A percentile compares a stretch with the other conserved stretches of the same genome.
These are phyloP conservation scores for Cytospora piceicola DNA, from an alignment of 2,329 filamentous ascomycete genomes.

Conservation along the genomic window DNA sequence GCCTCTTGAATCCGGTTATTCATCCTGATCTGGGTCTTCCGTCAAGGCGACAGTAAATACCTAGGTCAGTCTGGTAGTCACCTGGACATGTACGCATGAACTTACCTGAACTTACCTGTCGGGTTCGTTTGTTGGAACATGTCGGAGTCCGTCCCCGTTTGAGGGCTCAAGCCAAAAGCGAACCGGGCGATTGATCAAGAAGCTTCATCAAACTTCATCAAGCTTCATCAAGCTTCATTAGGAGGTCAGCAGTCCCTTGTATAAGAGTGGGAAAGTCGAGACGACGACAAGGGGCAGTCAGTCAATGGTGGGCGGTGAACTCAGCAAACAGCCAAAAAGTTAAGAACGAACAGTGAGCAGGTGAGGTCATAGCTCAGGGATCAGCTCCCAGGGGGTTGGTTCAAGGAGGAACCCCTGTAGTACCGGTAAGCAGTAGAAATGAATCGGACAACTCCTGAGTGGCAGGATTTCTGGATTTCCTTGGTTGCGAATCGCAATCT, in stretches of 20 bases:
- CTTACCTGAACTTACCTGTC: background rate
- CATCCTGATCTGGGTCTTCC: background rate
- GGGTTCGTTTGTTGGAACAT: no score
- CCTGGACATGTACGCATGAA: background rate
- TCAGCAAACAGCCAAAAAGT: background rate
- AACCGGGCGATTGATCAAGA: background rate
- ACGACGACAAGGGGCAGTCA: background rate
- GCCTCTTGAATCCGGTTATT: background rate
- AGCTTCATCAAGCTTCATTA: background rate
- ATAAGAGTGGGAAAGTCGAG: background rate
- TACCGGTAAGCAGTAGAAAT: background rate
- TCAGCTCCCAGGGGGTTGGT: background rate
- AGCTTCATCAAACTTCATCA: background rate
- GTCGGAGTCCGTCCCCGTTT: background rate
- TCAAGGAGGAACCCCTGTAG: background rate
- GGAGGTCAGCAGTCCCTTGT: background rate
- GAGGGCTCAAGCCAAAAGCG: background rate
- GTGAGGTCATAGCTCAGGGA: constrained; percentile 5
- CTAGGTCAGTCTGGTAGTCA: no score
- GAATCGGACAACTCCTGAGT: constrained; percentile 1
- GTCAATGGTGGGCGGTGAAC: background rate
- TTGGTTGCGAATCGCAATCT: constrained; percentile 20
- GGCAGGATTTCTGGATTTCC: constrained; percentile 6
- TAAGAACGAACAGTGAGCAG: background rate
- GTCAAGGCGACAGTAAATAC: background rate